Evolutionary conservation across 805 yeast genomes (phyloP).

Genomic region (Cyberlindnera lachancei): DNA sequence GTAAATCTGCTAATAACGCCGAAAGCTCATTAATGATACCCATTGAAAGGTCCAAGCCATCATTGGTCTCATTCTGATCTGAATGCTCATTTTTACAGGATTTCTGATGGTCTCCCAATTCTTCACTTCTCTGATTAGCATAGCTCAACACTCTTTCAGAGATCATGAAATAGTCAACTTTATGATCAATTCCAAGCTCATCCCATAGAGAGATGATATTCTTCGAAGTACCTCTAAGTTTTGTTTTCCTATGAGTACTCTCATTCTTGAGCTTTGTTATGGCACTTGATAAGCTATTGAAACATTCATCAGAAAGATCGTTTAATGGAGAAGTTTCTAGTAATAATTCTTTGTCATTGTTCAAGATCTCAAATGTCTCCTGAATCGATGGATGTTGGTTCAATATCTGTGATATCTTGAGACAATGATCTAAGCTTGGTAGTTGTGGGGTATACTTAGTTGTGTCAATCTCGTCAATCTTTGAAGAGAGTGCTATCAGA

Average conservation of each 20-base stretch:
- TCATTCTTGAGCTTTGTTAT: conserved; percentile 14
- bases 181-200: conserved; percentile 19
- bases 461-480: conserved; percentile 8
- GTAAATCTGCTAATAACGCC: conserved; percentile 7
- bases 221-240: conserved; percentile 7
- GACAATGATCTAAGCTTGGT: conserved; percentile 14
- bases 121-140: too few relatives aligned
- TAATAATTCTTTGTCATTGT: conserved; percentile 14
- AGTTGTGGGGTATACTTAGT: conserved; percentile 1
- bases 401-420: conserved; percentile 3
- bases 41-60: conserved; percentile 8
- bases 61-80: background rate
- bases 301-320: conserved; percentile 17
- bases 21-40: conserved; percentile 8
- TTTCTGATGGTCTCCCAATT: too few relatives aligned
- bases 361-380: conserved; percentile 17
- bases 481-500: conserved; percentile 3
- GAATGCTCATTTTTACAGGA: too few relatives aligned
- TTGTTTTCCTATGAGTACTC: conserved; percentile 9
- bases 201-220: conserved; percentile 14
- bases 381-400: conserved; percentile 3
- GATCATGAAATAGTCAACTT: conserved; percentile 14
- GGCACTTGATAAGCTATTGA: conserved; percentile 3
- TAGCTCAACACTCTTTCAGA: conserved; percentile 10
- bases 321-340: conserved; percentile 16